Conservation (phyloP, 768 basidiomycete genomes). For the Mrakia gelida region DNA sequence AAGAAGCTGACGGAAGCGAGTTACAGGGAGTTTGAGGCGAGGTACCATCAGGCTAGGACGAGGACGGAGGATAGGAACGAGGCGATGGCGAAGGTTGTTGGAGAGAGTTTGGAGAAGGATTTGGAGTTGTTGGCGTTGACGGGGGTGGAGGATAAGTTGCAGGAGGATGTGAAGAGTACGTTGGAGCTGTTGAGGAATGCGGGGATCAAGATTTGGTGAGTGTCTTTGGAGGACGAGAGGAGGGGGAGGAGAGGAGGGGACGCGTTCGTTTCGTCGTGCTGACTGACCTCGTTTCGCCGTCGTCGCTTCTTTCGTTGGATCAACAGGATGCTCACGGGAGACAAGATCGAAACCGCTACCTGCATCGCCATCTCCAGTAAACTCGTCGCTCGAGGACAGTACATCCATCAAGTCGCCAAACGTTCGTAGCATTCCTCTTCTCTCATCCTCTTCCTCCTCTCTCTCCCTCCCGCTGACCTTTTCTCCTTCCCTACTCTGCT, state of each 20-base stretch:
- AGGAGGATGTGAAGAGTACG: constrained; percentile 92
- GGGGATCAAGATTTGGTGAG: constrained; percentile 88
- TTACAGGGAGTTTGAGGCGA: constrained; percentile 67
- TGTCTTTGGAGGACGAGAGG: neutral
- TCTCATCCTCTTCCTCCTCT: constrained; percentile 6
- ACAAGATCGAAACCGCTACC: constrained; percentile 97
- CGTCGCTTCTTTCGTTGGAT: neutral
- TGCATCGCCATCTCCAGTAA: constrained; percentile 98
- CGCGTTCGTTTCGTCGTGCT: neutral
- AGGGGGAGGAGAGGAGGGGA: neutral
- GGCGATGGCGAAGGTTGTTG: constrained; percentile 69
- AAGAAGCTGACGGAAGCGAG: constrained; percentile 66
- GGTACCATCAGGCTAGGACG: constrained; percentile 73
- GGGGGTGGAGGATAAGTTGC: constrained; percentile 98
- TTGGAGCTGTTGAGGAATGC: constrained; percentile 90
- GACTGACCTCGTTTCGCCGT: neutral
- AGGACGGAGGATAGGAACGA: constrained; percentile 69
- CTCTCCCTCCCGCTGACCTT: neutral
- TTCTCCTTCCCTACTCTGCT: constrained; percentile 15
- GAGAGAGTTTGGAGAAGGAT: constrained; percentile 75
- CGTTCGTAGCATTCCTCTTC: constrained; percentile 50
- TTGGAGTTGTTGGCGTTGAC: constrained; percentile 88
- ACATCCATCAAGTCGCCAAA: constrained; percentile 94
- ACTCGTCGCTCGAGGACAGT: constrained; percentile 89
- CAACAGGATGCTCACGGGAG: constrained; percentile 80